These are phyloP conservation scores for Cercospora sp. DNA, from an alignment of 2,329 filamentous ascomycete genomes.

Conservation along the genomic window DNA sequence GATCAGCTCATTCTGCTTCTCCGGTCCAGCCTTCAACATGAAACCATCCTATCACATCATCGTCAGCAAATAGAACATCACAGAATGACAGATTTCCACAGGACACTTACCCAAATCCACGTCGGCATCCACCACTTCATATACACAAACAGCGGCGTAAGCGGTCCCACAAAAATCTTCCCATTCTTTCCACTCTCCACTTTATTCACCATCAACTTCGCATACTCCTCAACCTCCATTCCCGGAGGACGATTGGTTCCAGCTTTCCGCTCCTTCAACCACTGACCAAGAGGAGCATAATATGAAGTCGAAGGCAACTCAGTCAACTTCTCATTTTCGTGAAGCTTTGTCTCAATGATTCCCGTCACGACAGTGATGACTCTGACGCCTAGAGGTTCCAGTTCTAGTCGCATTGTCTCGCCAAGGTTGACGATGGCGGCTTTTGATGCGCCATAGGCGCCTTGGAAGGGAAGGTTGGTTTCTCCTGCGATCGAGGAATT, in stretches of 20 bases:
- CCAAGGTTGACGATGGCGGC: conserved; percentile 26
- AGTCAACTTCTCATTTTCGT: conserved; percentile 17
- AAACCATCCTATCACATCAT: conserved; percentile 2
- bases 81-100: not conserved
- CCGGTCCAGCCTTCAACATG: conserved; percentile 14
- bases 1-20: conserved; percentile 15
- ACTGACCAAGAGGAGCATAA: conserved; percentile 13
- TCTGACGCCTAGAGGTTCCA: conserved; percentile 29
- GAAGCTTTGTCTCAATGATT: conserved; percentile 25
- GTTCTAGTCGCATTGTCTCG: conserved; percentile 32
- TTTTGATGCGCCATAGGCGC: conserved; percentile 32
- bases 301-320: conserved; percentile 13
- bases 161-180: conserved; percentile 20
- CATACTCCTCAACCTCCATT: conserved; percentile 20
- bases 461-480: conserved; percentile 23
- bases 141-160: conserved; percentile 20
- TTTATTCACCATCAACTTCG: conserved; percentile 18
- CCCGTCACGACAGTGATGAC: conserved; percentile 31
- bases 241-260: conserved; percentile 22
- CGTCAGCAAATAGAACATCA: not conserved
- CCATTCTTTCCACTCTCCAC: conserved; percentile 18
- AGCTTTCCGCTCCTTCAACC: conserved; percentile 19
- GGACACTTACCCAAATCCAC: conserved; percentile 21
- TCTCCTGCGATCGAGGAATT: conserved; percentile 23
- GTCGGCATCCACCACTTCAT: conserved; percentile 23